These are phyloP conservation scores for Podila epicladia DNA, from an alignment of 192 early-diverging fungal genomes.

Conservation along the genomic window DNA sequence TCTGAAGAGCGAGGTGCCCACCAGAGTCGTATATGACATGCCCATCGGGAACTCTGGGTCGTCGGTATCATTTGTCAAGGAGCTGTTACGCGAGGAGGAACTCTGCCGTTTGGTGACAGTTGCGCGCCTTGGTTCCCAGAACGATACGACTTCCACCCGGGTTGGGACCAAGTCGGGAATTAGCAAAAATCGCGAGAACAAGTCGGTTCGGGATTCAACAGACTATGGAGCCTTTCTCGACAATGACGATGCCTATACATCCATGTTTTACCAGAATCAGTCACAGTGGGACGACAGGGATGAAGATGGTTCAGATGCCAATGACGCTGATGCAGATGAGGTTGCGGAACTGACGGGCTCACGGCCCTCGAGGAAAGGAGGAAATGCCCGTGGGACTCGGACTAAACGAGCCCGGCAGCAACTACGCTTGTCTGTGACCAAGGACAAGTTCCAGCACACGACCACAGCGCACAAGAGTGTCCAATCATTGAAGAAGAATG, in stretches of 20 bases:
- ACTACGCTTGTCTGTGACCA: background rate
- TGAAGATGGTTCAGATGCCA: slow-evolving; percentile 15
- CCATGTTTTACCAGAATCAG: background rate
- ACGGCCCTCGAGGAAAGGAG: background rate
- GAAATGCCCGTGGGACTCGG: background rate
- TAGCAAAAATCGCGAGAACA: background rate
- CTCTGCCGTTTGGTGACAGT: slow-evolving; percentile 8
- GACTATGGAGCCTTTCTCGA: background rate
- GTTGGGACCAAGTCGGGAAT: too few relatives aligned
- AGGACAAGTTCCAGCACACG: background rate
- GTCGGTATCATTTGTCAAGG: slow-evolving; percentile 20
- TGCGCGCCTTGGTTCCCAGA: background rate
- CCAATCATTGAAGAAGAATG: background rate
- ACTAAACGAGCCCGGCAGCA: background rate
- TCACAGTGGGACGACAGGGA: background rate
- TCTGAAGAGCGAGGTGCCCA: background rate
- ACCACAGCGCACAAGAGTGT: background rate
- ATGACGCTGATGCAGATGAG: slow-evolving; percentile 25
- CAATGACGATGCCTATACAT: background rate
- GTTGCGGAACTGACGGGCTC: background rate
- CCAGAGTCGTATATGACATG: background rate
- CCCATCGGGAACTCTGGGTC: background rate
- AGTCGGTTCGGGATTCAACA: background rate
- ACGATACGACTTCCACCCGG: background rate
- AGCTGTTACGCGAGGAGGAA: slow-evolving; percentile 27